Conservation (phyloP, 805 yeast species). For the Metschnikowia proteae region DNA sequence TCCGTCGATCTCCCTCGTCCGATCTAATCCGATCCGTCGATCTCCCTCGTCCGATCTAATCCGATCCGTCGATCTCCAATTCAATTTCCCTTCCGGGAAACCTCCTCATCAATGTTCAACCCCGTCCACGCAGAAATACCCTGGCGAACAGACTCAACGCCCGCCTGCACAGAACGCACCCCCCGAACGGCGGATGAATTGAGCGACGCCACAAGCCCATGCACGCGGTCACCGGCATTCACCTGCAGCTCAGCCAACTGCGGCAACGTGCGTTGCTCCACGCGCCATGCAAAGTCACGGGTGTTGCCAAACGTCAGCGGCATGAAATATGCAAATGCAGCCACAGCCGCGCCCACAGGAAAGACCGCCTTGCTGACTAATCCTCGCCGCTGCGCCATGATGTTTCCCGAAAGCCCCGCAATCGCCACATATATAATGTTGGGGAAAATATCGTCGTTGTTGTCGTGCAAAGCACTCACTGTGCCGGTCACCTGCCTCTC, state of each 20-base stretch:
- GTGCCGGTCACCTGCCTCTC: constrained; percentile 66
- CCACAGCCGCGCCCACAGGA: constrained; percentile 60
- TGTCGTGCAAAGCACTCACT: constrained; percentile 58
- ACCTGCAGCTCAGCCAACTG: constrained; percentile 60
- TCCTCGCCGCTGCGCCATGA: constrained; percentile 65
- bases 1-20: no score
- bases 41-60: no score
- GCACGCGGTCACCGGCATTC: constrained; percentile 35
- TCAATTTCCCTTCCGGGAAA: constrained; percentile 19
- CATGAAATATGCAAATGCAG: constrained; percentile 63
- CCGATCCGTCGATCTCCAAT: no score
- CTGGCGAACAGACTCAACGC: constrained; percentile 39
- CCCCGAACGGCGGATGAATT: constrained; percentile 42
- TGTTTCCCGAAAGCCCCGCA: constrained; percentile 69
- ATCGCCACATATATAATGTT: constrained; percentile 64
- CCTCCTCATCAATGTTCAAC: constrained; percentile 60
- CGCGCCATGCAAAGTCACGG: constrained; percentile 50
- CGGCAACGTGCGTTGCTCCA: constrained; percentile 61
- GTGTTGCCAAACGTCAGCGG: constrained; percentile 71
- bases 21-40: no score
- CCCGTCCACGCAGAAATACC: constrained; percentile 59
- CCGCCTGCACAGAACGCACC: constrained; percentile 31
- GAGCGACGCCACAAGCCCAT: constrained; percentile 38
- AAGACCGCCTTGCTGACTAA: constrained; percentile 48
- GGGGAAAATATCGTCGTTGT: constrained; percentile 67